Evolutionary conservation across 441 rosid genomes (phyloP).

Genomic region (Rhodomyrtus psidioides): DNA sequence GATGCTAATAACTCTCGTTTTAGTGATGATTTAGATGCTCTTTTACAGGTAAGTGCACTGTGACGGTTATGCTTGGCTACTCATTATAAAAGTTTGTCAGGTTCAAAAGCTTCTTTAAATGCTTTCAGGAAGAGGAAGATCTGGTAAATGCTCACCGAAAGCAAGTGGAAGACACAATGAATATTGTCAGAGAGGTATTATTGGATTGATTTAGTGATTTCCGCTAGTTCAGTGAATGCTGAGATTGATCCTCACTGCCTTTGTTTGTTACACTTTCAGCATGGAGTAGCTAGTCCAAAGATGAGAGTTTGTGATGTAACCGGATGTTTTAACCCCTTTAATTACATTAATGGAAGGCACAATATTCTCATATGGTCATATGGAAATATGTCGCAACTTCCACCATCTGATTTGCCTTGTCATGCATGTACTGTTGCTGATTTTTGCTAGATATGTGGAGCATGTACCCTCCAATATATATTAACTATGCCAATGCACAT

Average conservation of each 20-base stretch:
- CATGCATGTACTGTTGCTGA: background rate
- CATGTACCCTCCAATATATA: background rate
- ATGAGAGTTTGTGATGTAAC: background rate
- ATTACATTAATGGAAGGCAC: background rate
- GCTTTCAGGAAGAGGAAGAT: slow-evolving; percentile 58
- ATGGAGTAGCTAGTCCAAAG: background rate
- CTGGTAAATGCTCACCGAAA: slow-evolving; percentile 58
- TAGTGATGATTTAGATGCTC: slow-evolving; percentile 46
- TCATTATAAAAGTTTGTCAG: background rate
- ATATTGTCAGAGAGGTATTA: slow-evolving; percentile 54
- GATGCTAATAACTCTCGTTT: slow-evolving; percentile 34
- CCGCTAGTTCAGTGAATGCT: background rate
- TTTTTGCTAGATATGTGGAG: background rate
- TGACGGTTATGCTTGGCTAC: background rate
- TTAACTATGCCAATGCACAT: background rate
- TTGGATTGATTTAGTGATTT: background rate
- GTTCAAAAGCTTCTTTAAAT: background rate
- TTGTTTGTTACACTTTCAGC: background rate
- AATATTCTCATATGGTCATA: background rate
- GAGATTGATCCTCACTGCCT: background rate
- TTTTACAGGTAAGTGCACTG: slow-evolving; percentile 39
- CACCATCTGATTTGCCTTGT: background rate
- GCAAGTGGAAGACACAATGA: slow-evolving; percentile 64
- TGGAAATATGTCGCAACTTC: background rate
- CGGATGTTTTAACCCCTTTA: background rate